Percentiles rank a stretch among this genome's conserved stretches.
These are phyloP conservation scores for Fusarium robinianum DNA, from an alignment of 2,329 filamentous ascomycete species.

Conservation along the genomic window DNA sequence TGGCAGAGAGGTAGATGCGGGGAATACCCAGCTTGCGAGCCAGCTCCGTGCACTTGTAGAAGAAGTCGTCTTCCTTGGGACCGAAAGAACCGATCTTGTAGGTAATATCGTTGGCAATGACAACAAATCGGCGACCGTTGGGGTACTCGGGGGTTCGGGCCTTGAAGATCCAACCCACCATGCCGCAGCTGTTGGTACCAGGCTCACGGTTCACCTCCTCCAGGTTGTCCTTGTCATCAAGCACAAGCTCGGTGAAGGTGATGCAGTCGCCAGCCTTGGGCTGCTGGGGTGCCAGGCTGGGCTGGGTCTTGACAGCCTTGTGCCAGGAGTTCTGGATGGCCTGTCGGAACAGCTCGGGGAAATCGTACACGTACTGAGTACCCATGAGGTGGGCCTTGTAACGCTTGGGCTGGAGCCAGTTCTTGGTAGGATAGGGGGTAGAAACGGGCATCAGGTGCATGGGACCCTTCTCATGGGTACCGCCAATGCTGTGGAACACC, in stretches of 20 bases:
- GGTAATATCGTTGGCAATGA: slow-evolving; percentile 98
- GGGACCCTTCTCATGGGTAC: slow-evolving; percentile 90
- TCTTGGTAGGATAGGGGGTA: slow-evolving; percentile 96
- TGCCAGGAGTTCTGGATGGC: slow-evolving; percentile 95
- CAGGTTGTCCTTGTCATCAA: slow-evolving; percentile 91
- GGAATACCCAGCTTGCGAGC: slow-evolving; percentile 94
- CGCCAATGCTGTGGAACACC: slow-evolving; percentile 97
- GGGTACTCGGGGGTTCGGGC: slow-evolving; percentile 96
- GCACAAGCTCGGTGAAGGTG: slow-evolving; percentile 89
- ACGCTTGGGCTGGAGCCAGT: slow-evolving; percentile 96
- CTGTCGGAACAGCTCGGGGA: slow-evolving; percentile 98
- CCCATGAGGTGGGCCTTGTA: slow-evolving; percentile 99
- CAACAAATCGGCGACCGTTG: slow-evolving; percentile 86
- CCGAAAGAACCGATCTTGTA: slow-evolving; percentile 99
- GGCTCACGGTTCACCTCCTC: slow-evolving; percentile 93
- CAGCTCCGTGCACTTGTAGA: slow-evolving; percentile 97
- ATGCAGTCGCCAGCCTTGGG: slow-evolving; percentile 89
- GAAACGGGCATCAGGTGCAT: slow-evolving; percentile 93
- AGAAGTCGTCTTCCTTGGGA: slow-evolving; percentile 95
- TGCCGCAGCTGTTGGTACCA: slow-evolving; percentile 93
- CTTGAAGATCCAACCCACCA: slow-evolving; percentile 98
- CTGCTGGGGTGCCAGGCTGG: slow-evolving; percentile 76
- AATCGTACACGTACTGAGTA: slow-evolving; percentile 99
- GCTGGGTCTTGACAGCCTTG: slow-evolving; percentile 73
- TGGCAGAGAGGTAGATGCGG: slow-evolving; percentile 96